Evolutionary conservation across 129 eudicot species (phyloP).

Genomic region (Rutidosis leptorrhynchoides): DNA sequence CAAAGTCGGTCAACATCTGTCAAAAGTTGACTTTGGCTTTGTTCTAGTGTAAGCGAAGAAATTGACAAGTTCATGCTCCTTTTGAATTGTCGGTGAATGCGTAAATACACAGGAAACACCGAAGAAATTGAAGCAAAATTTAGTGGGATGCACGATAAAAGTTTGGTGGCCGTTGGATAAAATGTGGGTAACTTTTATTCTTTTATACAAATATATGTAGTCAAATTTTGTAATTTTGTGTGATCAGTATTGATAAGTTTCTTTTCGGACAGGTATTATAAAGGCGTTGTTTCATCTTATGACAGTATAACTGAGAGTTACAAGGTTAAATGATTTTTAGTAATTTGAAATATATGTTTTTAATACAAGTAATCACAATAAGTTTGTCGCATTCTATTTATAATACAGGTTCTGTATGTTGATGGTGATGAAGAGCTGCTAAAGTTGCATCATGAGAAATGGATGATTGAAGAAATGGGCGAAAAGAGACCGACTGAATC

Average conservation of each 20-base stretch:
- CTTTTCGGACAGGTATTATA: conserved; percentile 47
- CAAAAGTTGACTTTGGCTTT: no score
- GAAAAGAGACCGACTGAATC: no score
- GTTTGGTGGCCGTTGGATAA: conserved; percentile 96
- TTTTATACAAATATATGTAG: neutral
- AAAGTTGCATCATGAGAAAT: no score
- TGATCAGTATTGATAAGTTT: neutral
- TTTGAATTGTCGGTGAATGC: neutral
- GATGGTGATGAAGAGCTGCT: no score
- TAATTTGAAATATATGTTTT: neutral
- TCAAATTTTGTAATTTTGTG: neutral
- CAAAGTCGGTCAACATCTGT: no score
- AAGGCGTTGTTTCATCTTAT: conserved; percentile 48
- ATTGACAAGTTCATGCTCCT: neutral
- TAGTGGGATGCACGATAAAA: conserved; percentile 57
- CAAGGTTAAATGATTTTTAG: no score
- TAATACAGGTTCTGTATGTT: no score
- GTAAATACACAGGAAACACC: conserved; percentile 30
- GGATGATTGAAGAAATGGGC: no score
- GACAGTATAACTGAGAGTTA: conserved; percentile 47
- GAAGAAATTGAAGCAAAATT: conserved; percentile 43
- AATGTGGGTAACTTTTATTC: conserved; percentile 57
- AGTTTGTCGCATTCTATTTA: no score
- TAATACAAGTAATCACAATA: neutral
- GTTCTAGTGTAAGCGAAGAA: no score